Conservation (phyloP, 139 green algal species). For the Chlorella sorokiniana region DNA sequence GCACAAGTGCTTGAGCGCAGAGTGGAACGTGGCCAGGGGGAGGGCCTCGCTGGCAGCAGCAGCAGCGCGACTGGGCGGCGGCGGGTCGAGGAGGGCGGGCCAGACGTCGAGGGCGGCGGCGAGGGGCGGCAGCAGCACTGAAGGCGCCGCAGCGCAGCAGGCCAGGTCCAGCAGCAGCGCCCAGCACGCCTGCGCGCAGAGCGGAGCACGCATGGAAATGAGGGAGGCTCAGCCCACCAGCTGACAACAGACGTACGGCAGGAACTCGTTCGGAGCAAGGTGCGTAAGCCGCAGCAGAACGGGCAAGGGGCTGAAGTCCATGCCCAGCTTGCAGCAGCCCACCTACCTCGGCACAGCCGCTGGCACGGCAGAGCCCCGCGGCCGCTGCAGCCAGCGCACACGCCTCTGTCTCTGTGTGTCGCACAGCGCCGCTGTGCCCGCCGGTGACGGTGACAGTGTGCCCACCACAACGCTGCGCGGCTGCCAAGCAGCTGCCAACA, state of each 20-base stretch:
- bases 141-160: neutral
- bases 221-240: too few relatives aligned
- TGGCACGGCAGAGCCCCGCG: conserved; percentile 11
- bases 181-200: conserved; percentile 15
- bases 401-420: conserved; percentile 38
- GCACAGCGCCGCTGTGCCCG: neutral
- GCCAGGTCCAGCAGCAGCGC: conserved; percentile 8
- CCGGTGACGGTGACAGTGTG: too few relatives aligned
- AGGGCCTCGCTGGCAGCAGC: neutral
- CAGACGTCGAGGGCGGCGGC: conserved; percentile 33
- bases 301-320: neutral
- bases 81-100: neutral
- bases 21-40: neutral
- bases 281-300: too few relatives aligned
- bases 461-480: neutral
- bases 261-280: too few relatives aligned
- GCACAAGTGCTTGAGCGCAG: neutral
- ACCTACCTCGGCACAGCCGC: conserved; percentile 10
- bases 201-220: too few relatives aligned
- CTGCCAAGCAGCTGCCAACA: neutral
- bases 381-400: conserved; percentile 27
- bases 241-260: too few relatives aligned
- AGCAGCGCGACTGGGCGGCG: neutral
- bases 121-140: conserved; percentile 22
- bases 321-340: neutral